Evolutionary conservation across 768 basidiomycete genomes (phyloP).

Genomic region (Tephrocybe sp.): DNA sequence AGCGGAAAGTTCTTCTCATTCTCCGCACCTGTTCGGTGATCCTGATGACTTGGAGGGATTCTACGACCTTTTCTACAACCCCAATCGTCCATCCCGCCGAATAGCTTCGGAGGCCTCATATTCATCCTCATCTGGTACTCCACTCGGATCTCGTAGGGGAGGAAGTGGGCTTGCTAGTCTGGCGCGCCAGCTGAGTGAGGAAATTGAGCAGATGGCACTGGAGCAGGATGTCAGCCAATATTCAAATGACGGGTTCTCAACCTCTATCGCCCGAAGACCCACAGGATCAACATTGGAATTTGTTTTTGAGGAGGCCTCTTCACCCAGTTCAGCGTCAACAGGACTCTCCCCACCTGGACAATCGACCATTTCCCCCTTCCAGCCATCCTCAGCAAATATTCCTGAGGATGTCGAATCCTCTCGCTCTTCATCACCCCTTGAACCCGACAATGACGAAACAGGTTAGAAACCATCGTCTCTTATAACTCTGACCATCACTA

Average conservation of each 20-base stretch:
- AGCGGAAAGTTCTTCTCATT: conserved; percentile 33
- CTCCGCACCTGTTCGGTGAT: conserved; percentile 54
- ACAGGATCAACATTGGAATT: conserved; percentile 34
- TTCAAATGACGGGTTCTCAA: conserved; percentile 18
- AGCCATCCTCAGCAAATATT: conserved; percentile 37
- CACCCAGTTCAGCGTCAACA: conserved; percentile 22
- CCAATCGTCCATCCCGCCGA: conserved; percentile 23
- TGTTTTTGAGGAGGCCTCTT: conserved; percentile 34
- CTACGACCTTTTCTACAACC: conserved; percentile 70
- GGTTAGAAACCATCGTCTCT: conserved; percentile 25
- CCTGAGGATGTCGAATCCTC: conserved; percentile 51
- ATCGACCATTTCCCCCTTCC: conserved; percentile 34
- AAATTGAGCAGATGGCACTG: conserved; percentile 41
- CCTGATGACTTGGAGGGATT: conserved; percentile 72
- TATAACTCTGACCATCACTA: not conserved
- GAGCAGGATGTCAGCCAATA: conserved; percentile 31
- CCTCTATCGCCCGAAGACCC: conserved; percentile 21
- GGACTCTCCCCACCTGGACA: conserved; percentile 14
- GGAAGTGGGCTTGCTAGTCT: conserved; percentile 48
- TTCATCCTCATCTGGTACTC: conserved; percentile 19
- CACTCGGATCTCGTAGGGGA: conserved; percentile 26
- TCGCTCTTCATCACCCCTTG: conserved; percentile 36
- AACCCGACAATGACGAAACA: conserved; percentile 39
- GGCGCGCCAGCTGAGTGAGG: conserved; percentile 49
- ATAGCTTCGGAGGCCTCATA: conserved; percentile 10